Evolutionary conservation across 2,329 filamentous ascomycete genomes (phyloP), one percentile per base, ranked within the genome.

Genomic region (Cladosporium phlei): DNA sequence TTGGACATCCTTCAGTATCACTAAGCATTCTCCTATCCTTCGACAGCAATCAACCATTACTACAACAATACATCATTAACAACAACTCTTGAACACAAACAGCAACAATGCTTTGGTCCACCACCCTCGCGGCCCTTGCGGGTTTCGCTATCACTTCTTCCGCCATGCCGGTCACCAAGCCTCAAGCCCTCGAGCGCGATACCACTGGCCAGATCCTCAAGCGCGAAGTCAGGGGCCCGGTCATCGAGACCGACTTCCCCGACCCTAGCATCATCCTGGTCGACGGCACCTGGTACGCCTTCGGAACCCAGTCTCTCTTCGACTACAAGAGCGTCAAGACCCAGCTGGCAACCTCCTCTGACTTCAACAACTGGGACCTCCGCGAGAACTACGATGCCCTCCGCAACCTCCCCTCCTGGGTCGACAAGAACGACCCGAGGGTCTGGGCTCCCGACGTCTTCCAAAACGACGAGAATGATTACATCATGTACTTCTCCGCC

Each of bases 371-470:
- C 35, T 66, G 62, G 61, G 53, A 44, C 0, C 38, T 65, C 12
- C 28, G 28, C 28, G 45, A 56, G 6, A 52, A 44, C 32, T 43
- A 59, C 20, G 65, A 67, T 46, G 62, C 61, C 11, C 55, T 68
- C 54, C 27, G 45, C 14, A 48, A 38, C 14, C 51, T 64, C 6
- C 57, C 59, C 3, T 34, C 55, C 8, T 66, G 62, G 62, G 60
- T 57, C 30, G 52, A 52, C 29, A 40, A 54, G 22, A 14, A 48
- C 14, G 48, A 53, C 8, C 53, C 56, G 2, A 48, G 54, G 22
- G 53, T 67, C 10, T 68, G 66, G 66, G 66, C 64, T 5, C 66
- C 65, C 1, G 62, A 65, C 32, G 58, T 65, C 24, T 57, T 48
- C 29, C 48, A 48, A 6, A 49, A 54, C 37, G 50, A 45, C 20